Base-by-base conservation (phyloP, 257 asterid genomes). In the Prunella vulgaris region DNA sequence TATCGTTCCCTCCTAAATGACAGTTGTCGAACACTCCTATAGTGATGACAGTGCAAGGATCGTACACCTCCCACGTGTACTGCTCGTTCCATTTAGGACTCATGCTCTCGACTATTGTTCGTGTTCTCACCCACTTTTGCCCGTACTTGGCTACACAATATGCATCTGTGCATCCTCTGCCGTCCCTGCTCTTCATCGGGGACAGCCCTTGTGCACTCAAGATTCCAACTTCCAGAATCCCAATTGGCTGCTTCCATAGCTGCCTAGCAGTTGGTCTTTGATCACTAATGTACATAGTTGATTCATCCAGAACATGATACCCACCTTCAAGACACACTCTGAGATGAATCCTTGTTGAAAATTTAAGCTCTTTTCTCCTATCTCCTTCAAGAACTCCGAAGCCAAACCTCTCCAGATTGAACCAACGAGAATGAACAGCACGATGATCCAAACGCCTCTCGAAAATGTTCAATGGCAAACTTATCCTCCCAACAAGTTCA, bases 41-140 rank as follows among this genome's bases (percentile, higher is more conserved):
- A 13, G 93, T 84, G 68, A 86, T 74, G 5, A 89, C 88, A 3
- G 96, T 89, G 75, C 93, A 80, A 1, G 96, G 96, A 56, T 88
- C 96, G 38, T 84, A 88, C 5, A 88, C 96, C 75, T 88, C 96
- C 96, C 96, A 88, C 1, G 93, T 88, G 67, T 88, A 88, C 28
- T 88, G 96, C 84, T 88, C 93, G 35, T 88, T 88, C 96, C 96
- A 88, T 68, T 79, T 86, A 3, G 96, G 96, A 53, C 74, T 79
- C 64, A 68, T 42, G 82, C 84, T 84, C 21, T 78, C 90, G 18
- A 89, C 79, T 68, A 89, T 78, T 2, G 96, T 89, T 35, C 96
- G 78, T 2, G 96, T 89, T 58, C 96, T 60, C 12, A 89, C 88
- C 96, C 96, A 89, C 63, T 89, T 89, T 42, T 77, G 89, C 28